phyloP scores from a whole-genome alignment of 371 early-diverging fungal genomes.

The Chytridiales sp. region DNA sequence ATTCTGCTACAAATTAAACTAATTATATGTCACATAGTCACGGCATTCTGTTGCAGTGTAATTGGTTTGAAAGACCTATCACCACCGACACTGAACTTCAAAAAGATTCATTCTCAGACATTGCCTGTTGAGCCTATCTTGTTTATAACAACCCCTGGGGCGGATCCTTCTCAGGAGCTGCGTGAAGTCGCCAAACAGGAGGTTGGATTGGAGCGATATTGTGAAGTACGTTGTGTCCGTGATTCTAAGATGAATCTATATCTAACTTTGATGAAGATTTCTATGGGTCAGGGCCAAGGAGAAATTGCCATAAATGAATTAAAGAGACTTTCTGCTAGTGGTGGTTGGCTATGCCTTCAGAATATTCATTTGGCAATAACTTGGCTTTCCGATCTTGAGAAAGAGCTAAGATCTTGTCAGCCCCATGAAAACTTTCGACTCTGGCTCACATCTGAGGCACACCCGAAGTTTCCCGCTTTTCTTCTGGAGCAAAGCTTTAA shows the following conservation, averaged over 20 bases:
- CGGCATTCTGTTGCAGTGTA: conserved; percentile 37
- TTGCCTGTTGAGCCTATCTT: conserved; percentile 46
- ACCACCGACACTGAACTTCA: conserved; percentile 35
- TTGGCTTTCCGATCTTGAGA: conserved; percentile 49
- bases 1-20: background rate
- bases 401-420: conserved; percentile 37
- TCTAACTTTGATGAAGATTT: conserved; percentile 31
- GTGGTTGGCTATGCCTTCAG: conserved; percentile 57
- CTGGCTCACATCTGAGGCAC: conserved; percentile 53
- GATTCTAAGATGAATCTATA: background rate
- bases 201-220: conserved; percentile 30
- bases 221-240: background rate
- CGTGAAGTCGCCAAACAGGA: conserved; percentile 36
- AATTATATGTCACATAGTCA: conserved; percentile 36
- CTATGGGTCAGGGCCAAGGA: conserved; percentile 63
- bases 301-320: conserved; percentile 43
- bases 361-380: conserved; percentile 54
- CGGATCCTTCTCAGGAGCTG: conserved; percentile 55
- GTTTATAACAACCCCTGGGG: conserved; percentile 55
- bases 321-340: conserved; percentile 25
- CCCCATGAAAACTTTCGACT: conserved; percentile 44
- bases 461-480: conserved; percentile 42
- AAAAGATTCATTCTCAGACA: conserved; percentile 40
- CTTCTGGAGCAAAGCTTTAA: conserved; percentile 45
- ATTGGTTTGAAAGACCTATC: conserved; percentile 39